Evolutionary conservation across 2,329 filamentous ascomycete species (phyloP).

Genomic region (Sclerotinia trifoliorum): DNA sequence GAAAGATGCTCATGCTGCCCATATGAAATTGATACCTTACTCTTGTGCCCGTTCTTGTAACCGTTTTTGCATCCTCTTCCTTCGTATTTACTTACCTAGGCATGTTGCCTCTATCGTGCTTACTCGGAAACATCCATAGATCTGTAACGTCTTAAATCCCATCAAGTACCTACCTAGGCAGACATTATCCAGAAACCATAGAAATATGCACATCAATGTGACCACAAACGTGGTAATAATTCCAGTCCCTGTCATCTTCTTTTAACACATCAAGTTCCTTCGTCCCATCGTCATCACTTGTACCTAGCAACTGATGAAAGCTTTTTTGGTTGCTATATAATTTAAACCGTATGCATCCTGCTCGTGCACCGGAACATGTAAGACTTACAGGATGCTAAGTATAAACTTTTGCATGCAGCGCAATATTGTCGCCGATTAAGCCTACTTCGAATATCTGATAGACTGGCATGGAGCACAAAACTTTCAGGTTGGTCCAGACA

Average conservation of each 20-base stretch:
- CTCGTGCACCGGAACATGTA: neutral
- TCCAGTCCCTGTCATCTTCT: neutral
- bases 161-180: neutral
- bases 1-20: neutral
- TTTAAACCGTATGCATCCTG: neutral
- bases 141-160: neutral
- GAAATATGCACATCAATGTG: neutral
- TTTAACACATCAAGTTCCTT: neutral
- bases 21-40: neutral
- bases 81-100: neutral
- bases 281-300: neutral
- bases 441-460: neutral
- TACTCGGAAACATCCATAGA: neutral
- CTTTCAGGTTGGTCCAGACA: neutral
- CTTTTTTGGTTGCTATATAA: neutral
- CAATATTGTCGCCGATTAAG: neutral
- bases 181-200: neutral
- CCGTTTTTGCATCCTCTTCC: neutral
- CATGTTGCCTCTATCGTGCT: neutral
- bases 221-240: neutral
- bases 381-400: neutral
- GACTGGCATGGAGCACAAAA: neutral
- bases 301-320: neutral
- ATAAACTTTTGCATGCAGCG: neutral
- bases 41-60: neutral